Conservation (phyloP, 1,284 basidiomycete genomes). For the Apiotrichum domesticum region DNA sequence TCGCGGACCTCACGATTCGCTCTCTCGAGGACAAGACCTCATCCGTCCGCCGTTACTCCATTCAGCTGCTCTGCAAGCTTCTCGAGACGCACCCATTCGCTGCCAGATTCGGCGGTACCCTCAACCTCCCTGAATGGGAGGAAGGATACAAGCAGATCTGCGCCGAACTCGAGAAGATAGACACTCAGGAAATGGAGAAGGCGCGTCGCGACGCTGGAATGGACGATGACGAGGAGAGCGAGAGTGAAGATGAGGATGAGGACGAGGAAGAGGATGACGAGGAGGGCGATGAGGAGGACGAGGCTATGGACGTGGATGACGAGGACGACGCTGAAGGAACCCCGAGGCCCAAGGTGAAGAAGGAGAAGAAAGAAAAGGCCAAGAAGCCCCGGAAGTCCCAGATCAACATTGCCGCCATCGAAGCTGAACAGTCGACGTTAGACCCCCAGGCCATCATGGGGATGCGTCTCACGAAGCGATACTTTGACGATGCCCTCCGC, state of each 20-base stretch:
- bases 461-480: conserved; percentile 75
- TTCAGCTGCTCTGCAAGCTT: conserved; percentile 69
- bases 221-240: conserved; percentile 53
- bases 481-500: conserved; percentile 76
- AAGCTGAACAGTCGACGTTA: conserved; percentile 61
- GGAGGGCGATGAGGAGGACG: conserved; percentile 29
- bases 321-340: conserved; percentile 29
- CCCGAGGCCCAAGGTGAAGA: conserved; percentile 35
- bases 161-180: conserved; percentile 56
- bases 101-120: conserved; percentile 71
- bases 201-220: conserved; percentile 42
- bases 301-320: conserved; percentile 30
- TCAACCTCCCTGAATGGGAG: conserved; percentile 71
- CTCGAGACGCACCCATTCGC: conserved; percentile 88
- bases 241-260: conserved; percentile 47
- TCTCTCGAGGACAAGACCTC: conserved; percentile 88
- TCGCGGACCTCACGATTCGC: conserved; percentile 68
- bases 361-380: conserved; percentile 48
- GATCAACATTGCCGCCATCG: conserved; percentile 55
- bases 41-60: conserved; percentile 77
- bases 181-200: conserved; percentile 53
- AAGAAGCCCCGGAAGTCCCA: conserved; percentile 58
- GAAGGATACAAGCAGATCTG: conserved; percentile 56
- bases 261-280: conserved; percentile 28
- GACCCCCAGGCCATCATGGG: conserved; percentile 60